phyloP scores from a whole-genome alignment of 1,139 yeast genomes.

The Candida mesenterica region DNA sequence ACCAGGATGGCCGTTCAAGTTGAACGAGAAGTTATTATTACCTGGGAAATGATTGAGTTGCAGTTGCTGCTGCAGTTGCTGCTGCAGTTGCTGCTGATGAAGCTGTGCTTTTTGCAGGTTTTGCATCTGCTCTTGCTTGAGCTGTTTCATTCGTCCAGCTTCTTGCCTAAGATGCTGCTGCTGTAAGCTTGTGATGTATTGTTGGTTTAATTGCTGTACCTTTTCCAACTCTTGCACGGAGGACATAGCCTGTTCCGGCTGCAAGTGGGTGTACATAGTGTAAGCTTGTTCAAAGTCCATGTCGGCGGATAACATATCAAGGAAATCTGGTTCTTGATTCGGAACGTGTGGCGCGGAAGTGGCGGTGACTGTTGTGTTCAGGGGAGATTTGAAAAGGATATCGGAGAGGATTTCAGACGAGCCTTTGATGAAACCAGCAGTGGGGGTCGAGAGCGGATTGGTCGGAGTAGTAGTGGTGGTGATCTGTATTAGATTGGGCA shows the following conservation, averaged over 20 bases:
- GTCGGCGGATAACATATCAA: slow-evolving; percentile 25
- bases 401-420: not conserved
- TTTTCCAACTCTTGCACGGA: slow-evolving; percentile 41
- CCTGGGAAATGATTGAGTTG: slow-evolving; percentile 5
- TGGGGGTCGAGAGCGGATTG: not conserved
- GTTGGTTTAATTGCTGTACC: slow-evolving; percentile 36
- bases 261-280: slow-evolving; percentile 39
- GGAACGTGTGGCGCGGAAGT: not conserved
- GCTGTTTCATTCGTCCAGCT: not conserved
- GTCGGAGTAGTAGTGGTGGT: not conserved
- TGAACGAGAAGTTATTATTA: slow-evolving; percentile 8
- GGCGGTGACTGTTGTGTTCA: not conserved
- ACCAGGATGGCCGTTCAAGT: slow-evolving; percentile 5
- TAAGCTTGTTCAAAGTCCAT: slow-evolving; percentile 52
- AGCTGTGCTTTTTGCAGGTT: not conserved
- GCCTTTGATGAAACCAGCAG: not conserved
- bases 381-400: slow-evolving; percentile 2
- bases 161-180: slow-evolving; percentile 4
- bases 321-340: slow-evolving; percentile 6
- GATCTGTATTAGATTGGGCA: slow-evolving; percentile 1
- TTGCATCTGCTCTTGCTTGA: slow-evolving; percentile 2
- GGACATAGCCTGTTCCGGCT: slow-evolving; percentile 37
- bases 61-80: slow-evolving; percentile 1
- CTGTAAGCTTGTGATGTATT: slow-evolving; percentile 16
- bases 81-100: not conserved